Base-by-base conservation (phyloP, 1,284 basidiomycete species). In the Boletellus deceptivus region DNA sequence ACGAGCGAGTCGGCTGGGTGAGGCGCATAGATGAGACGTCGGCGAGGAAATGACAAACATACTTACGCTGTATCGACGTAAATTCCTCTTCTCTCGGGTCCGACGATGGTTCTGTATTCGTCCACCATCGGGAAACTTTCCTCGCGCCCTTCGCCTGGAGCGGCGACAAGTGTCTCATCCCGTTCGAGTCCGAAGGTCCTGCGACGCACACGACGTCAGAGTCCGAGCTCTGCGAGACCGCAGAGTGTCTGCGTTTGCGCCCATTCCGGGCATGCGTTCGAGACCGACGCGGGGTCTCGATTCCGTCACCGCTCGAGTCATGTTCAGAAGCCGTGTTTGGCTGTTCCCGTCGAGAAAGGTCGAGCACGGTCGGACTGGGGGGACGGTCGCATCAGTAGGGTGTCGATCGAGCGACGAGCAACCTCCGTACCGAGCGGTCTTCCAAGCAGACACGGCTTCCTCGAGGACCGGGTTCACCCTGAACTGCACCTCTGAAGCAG, bases 401-500 rank as follows among this genome's bases (percentile, higher is more conserved):
- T 13, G 22, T 6, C 18, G 17, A 43, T 16, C 24, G 31, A 38
- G 16, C 1, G 22, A 24, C 1, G 10, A 9, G 25, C 3, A 10
- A 24, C 18, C 2, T 31, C n/a, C 75, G 37, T 56, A 86, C 89
- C 89, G 79, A 14, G 83, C 78, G 18, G 64, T 59, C 51, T 76
- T 78, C 86, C 89, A 91, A 13, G 78, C 75, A 11, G 69, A 63
- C 1, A 90, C 77, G 6, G 74, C 74, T 42, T 79, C 82, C 60
- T 87, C 87, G 39, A 90, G 63, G 11, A 67, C 72, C 6, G 76
- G 72, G 55, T 86, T 86, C 33, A 76, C 74, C 53, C 83, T 72
- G 48, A 91, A 68, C 38, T 84, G 78, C 4, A 72, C 72, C 60
- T 88, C 85, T 17, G 72, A 75, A 0, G 78, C 70, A 14, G 70